Conservation (phyloP, 805 yeast genomes). For the Candida tibetensis region DNA sequence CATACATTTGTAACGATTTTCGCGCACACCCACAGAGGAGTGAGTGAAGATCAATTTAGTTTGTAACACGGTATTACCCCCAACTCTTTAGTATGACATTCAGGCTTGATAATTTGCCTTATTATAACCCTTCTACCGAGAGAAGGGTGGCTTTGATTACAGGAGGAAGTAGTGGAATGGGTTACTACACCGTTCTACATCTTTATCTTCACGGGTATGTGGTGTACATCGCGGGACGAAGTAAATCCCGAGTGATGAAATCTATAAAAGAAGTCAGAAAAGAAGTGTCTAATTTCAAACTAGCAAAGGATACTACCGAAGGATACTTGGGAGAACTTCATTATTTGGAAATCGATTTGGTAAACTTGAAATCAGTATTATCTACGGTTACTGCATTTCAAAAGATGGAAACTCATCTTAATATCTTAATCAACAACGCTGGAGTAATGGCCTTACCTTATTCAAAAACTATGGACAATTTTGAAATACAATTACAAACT, state of each 20-base stretch:
- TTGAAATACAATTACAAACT: slow-evolving; percentile 78
- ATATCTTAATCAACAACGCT: slow-evolving; percentile 72
- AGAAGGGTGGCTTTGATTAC: slow-evolving; percentile 70
- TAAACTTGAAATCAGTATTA: slow-evolving; percentile 31
- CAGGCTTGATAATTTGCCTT: slow-evolving; percentile 43
- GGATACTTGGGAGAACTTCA: slow-evolving; percentile 35
- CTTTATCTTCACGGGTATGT: slow-evolving; percentile 75
- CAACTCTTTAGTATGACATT: neutral
- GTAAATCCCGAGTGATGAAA: slow-evolving; percentile 49
- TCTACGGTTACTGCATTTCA: slow-evolving; percentile 47
- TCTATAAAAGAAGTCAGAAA: slow-evolving; percentile 54
- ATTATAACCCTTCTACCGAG: slow-evolving; percentile 51
- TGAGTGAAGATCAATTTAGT: too few relatives aligned
- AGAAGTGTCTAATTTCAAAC: slow-evolving; percentile 45
- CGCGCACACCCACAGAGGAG: too few relatives aligned
- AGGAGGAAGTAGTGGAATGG: slow-evolving; percentile 81
- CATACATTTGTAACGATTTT: too few relatives aligned
- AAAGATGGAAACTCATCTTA: slow-evolving; percentile 47
- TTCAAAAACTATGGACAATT: slow-evolving; percentile 60
- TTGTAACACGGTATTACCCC: too few relatives aligned
- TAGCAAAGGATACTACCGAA: slow-evolving; percentile 14
- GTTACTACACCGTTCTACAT: slow-evolving; percentile 73
- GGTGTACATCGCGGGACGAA: slow-evolving; percentile 74
- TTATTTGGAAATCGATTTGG: slow-evolving; percentile 38
- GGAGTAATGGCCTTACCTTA: slow-evolving; percentile 79